phyloP scores from a whole-genome alignment of 768 basidiomycete genomes.

The Cystofilobasidium ferigula region DNA sequence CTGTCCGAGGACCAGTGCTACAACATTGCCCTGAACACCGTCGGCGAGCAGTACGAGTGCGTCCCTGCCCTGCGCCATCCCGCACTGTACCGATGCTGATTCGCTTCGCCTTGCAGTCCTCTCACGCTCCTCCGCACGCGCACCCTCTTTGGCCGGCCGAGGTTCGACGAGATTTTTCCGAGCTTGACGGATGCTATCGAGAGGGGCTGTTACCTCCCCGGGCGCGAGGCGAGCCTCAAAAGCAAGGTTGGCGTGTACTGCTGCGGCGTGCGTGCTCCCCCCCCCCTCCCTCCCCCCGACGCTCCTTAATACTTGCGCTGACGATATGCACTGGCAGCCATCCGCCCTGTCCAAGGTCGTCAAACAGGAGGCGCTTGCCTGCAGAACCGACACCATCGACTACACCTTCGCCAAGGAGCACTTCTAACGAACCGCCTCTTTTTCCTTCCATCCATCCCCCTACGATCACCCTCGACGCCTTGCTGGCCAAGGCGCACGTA shows the following conservation, averaged over 20 bases:
- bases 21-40: conserved; percentile 74
- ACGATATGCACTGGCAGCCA: conserved; percentile 39
- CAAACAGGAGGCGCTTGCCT: conserved; percentile 55
- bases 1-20: conserved; percentile 75
- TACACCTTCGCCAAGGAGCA: conserved; percentile 75
- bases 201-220: conserved; percentile 66
- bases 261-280: conserved; percentile 49
- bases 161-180: conserved; percentile 72
- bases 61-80: conserved; percentile 2
- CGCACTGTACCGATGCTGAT: not conserved
- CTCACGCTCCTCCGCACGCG: conserved; percentile 76
- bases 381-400: conserved; percentile 49
- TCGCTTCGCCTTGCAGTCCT: conserved; percentile 39
- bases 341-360: conserved; percentile 61
- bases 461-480: not conserved
- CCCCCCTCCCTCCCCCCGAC: not conserved
- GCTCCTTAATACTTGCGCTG: conserved; percentile 14
- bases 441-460: not conserved
- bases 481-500: not conserved
- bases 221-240: conserved; percentile 63
- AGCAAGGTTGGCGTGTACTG: conserved; percentile 82
- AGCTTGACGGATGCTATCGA: conserved; percentile 69
- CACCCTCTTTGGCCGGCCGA: conserved; percentile 83
- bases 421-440: conserved; percentile 28
- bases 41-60: conserved; percentile 34